Percentiles rank a stretch among this genome's conserved stretches.
These are phyloP conservation scores for Hirschfeldia incana DNA, from an alignment of 345 rosid genomes.

Conservation along the genomic window DNA sequence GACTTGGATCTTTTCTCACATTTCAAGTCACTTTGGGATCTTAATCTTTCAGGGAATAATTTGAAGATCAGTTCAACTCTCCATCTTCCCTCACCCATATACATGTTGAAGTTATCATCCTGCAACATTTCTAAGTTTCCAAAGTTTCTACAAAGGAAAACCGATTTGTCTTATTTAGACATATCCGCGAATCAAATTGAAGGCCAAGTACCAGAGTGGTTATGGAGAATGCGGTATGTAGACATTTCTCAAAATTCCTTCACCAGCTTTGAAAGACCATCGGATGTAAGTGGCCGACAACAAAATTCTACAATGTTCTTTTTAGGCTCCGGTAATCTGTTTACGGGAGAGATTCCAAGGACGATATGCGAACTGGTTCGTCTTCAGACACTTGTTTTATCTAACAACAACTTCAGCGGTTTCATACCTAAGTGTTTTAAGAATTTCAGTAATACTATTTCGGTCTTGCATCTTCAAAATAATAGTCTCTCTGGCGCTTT, in stretches of 20 bases:
- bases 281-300: neutral
- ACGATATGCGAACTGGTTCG: neutral
- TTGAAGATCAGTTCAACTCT: neutral
- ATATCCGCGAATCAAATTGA: neutral
- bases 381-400: neutral
- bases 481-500: neutral
- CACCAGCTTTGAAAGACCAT: neutral
- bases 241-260: neutral
- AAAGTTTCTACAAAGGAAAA: neutral
- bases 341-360: neutral
- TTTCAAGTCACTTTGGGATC: neutral
- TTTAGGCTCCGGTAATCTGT: neutral
- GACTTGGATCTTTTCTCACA: neutral
- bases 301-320: neutral
- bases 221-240: neutral
- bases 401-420: neutral
- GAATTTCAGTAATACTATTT: neutral
- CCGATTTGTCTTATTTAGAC: neutral
- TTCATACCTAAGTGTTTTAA: neutral
- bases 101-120: neutral
- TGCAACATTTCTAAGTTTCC: neutral
- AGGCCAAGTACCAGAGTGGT: neutral
- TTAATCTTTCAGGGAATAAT: neutral
- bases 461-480: neutral
- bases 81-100: neutral